A percentile compares a stretch with the other conserved stretches of the same genome.
These are phyloP conservation scores for Setaria viridis DNA, from an alignment of 202 grass and related monocot genomes.

Conservation along the genomic window DNA sequence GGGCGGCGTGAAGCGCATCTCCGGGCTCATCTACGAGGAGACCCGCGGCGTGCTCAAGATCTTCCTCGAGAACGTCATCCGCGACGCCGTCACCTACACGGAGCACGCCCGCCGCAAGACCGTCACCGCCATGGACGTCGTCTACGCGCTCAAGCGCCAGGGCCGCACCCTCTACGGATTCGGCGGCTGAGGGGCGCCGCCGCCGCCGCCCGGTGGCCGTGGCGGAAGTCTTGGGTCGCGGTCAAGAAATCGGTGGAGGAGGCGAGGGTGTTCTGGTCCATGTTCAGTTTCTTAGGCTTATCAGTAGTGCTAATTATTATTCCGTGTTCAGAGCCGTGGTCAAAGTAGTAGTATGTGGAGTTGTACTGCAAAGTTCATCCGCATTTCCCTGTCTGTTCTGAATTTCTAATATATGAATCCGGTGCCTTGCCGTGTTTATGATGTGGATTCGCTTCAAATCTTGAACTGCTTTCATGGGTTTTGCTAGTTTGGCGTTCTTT, in stretches of 20 bases:
- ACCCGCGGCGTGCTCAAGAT: constrained; percentile 96
- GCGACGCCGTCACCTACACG: constrained; percentile 96
- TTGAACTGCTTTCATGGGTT: not conserved
- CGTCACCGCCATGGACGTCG: constrained; percentile 96
- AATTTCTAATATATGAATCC: not conserved
- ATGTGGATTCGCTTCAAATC: not conserved
- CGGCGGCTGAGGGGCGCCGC: constrained; percentile 44
- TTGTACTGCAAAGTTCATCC: not conserved
- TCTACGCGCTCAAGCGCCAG: constrained; percentile 98
- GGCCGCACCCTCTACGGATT: constrained; percentile 94
- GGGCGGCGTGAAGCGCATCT: constrained; percentile 82
- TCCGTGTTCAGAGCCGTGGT: not conserved
- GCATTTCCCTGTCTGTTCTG: not conserved
- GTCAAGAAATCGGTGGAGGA: constrained; percentile 53
- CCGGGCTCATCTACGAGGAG: constrained; percentile 67
- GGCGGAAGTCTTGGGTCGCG: constrained; percentile 47
- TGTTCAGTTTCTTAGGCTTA: not conserved
- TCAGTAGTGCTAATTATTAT: not conserved
- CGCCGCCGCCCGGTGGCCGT: not conserved
- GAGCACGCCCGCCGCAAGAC: constrained; percentile 96
- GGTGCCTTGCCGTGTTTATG: not conserved
- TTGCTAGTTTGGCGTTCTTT: not conserved
- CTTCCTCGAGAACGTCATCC: constrained; percentile 98
- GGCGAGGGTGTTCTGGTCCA: not conserved
- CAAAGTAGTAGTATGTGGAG: not conserved